A percentile compares a stretch with the other conserved stretches of the same genome.
Conservation (phyloP, 495 filamentous ascomycete genomes). For the Bryoglossum gracile region DNA sequence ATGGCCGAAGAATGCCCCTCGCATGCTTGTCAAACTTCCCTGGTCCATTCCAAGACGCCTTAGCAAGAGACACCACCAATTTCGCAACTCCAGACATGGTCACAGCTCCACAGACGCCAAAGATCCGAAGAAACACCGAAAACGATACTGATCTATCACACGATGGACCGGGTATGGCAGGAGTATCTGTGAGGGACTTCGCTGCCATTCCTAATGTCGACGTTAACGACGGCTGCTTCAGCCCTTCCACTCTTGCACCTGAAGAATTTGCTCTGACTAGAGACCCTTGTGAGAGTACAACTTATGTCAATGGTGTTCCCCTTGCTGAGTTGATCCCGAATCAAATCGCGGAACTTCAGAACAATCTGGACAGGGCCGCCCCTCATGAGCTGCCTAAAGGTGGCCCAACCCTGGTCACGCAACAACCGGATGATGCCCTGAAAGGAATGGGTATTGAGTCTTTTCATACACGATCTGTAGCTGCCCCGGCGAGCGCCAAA, state of each 20-base stretch:
- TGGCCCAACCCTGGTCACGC: neutral
- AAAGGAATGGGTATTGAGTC: neutral
- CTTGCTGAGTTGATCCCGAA: no score
- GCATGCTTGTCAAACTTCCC: neutral
- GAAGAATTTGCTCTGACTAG: neutral
- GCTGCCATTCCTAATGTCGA: neutral
- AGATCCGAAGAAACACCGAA: neutral
- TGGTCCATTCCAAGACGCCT: neutral
- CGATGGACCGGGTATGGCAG: neutral
- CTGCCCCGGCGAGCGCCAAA: neutral
- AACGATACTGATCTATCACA: neutral
- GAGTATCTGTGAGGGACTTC: neutral
- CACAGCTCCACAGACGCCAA: constrained; percentile 3
- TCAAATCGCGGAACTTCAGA: no score
- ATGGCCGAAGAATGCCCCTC: no score
- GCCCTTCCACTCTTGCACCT: neutral
- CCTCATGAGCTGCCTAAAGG: no score
- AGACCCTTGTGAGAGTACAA: no score
- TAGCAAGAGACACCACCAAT: neutral
- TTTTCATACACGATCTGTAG: neutral
- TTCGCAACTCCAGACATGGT: neutral
- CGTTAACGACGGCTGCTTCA: neutral
- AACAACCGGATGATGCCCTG: neutral
- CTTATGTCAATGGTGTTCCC: neutral
- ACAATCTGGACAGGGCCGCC: no score